phyloP scores from a whole-genome alignment of 139 green algal species.

The Chlorella sp. region DNA sequence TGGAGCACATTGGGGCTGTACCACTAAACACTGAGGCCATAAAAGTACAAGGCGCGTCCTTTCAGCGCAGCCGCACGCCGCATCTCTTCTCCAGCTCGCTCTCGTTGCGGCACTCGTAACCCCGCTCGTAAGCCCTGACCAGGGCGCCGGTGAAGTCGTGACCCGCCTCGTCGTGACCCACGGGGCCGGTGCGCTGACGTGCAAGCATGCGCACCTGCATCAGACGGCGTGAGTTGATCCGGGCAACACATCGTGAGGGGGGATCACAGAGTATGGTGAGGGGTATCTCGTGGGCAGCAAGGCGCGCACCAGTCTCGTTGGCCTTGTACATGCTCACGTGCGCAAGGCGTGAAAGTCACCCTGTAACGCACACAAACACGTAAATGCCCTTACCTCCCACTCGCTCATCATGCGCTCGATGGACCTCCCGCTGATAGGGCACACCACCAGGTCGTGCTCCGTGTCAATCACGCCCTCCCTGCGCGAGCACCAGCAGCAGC shows the following conservation, averaged over 20 bases:
- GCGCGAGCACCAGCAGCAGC: no score
- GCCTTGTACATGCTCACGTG: no score
- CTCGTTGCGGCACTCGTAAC: neutral
- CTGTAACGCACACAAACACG: no score
- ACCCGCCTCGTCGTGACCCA: slow-evolving; percentile 2
- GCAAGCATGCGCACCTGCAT: neutral
- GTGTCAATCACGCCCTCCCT: slow-evolving; percentile 10
- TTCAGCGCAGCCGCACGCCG: slow-evolving; percentile 4
- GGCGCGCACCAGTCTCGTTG: no score
- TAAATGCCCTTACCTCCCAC: slow-evolving; percentile 1
- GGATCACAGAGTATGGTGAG: no score
- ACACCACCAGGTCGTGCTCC: slow-evolving; percentile 10
- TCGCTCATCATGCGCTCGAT: slow-evolving; percentile 11
- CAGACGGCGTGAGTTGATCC: no score
- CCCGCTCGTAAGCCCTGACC: slow-evolving; percentile 1
- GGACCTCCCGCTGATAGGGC: slow-evolving; percentile 3
- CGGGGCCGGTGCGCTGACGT: neutral
- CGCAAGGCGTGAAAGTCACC: no score
- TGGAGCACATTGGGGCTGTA: no score
- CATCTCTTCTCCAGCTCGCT: neutral
- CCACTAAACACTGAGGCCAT: no score
- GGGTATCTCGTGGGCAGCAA: no score
- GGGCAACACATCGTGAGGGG: no score
- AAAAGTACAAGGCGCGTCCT: neutral
- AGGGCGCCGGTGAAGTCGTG: slow-evolving; percentile 2